Evolutionary conservation across 2,329 filamentous ascomycete species (phyloP).

Genomic region (Colletotrichum agaves): DNA sequence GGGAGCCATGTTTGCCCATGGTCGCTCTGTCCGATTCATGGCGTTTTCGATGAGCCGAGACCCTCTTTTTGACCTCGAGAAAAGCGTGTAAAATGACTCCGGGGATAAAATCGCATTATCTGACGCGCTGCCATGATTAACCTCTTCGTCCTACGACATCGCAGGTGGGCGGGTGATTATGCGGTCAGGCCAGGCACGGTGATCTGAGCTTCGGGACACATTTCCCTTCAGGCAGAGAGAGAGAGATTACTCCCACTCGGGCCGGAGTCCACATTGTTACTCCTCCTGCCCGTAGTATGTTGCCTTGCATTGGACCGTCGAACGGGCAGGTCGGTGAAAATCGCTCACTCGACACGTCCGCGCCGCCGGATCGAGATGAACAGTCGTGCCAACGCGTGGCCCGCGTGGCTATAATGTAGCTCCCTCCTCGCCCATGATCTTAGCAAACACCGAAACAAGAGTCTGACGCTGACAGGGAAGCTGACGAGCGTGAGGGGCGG

Average conservation of each 20-base stretch:
- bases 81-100: not conserved
- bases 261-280: conserved; percentile 16
- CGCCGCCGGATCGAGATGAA: not conserved
- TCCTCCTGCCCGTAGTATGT: not conserved
- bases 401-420: conserved; percentile 10
- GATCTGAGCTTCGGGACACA: conserved; percentile 1
- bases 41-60: conserved; percentile 13
- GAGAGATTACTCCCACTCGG: conserved; percentile 16
- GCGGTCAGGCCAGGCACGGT: conserved; percentile 3
- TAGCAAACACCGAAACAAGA: conserved; percentile 3
- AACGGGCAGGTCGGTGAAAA: conserved; percentile 13
- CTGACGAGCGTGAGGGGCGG: not conserved
- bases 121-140: not conserved
- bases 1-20: conserved; percentile 2
- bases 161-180: not conserved
- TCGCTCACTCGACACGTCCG: conserved; percentile 15
- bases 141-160: not conserved
- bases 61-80: not conserved
- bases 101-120: not conserved
- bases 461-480: conserved; percentile 1
- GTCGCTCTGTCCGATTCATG: conserved; percentile 1
- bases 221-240: conserved; percentile 18
- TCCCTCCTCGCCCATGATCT: conserved; percentile 14
- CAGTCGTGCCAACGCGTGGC: not conserved
- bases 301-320: not conserved